These are phyloP conservation scores for Cercospora canescens DNA, from an alignment of 2,329 filamentous ascomycete species.

Conservation along the genomic window DNA sequence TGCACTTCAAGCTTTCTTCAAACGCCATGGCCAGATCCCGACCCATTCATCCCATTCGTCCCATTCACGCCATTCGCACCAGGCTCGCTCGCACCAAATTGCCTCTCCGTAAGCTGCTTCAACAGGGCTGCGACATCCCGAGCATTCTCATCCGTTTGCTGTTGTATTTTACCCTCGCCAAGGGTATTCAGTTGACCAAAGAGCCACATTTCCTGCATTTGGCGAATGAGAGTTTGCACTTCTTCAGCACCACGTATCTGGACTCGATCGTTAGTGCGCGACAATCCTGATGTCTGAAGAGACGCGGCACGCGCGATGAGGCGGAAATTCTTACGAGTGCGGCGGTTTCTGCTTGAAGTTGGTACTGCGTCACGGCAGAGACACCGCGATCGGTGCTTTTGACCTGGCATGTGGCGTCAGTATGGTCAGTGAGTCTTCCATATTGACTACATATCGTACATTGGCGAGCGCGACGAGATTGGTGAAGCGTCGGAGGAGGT, in stretches of 20 bases:
- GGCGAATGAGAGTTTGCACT: conserved; percentile 59
- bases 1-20: background rate
- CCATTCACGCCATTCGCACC: background rate
- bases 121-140: conserved; percentile 49
- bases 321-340: conserved; percentile 48
- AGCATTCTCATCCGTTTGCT: conserved; percentile 48
- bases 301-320: background rate
- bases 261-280: background rate
- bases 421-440: too few relatives aligned
- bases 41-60: background rate
- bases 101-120: conserved; percentile 28
- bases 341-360: conserved; percentile 60
- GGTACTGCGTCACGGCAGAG: conserved; percentile 58
- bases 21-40: background rate
- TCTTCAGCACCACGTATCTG: conserved; percentile 64
- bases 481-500: conserved; percentile 54
- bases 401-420: conserved; percentile 37
- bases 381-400: conserved; percentile 55
- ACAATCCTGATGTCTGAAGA: too few relatives aligned
- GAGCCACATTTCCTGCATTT: conserved; percentile 67
- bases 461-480: conserved; percentile 56
- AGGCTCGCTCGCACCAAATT: background rate
- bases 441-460: conserved; percentile 34
- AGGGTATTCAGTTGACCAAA: conserved; percentile 65
- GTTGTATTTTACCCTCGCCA: conserved; percentile 43